Base-by-base conservation (phyloP, 805 yeast species). In the Sungouiella blattae region DNA sequence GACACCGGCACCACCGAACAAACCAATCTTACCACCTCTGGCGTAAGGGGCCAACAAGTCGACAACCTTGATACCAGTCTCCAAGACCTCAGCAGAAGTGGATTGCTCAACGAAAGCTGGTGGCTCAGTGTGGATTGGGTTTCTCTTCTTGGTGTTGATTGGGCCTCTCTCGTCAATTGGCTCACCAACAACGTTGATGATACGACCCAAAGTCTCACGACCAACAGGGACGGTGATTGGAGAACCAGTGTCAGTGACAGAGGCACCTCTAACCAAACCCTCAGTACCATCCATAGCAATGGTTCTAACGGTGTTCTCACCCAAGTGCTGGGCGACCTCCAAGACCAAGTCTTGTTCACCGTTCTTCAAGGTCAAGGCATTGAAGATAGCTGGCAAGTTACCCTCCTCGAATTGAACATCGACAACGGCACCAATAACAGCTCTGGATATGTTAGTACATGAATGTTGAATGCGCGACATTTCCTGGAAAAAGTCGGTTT, bases 1-100 rank as follows among this genome's bases (percentile, higher is more conserved):
- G 86, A 91, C 98, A 91, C 98, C 98, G 73, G 98, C 98, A 91
- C 98, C 98, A 80, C 98, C 98, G 85, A 91, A 91, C 67, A 91
- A 83, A 83, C 98, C 98, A 87, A 91, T 91, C 83, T 91, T 91
- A 87, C 98, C 98, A 87, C 98, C 98, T 87, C 97, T 88, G 68
- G 98, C 98, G 79, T 91, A 91, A 58, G 98, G 98, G 58, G 98
- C 98, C 56, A 91, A 81, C 67, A 91, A 79, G 71, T 91, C 98
- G 76, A 91, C 98, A 72, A 91, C 98, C 82, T 91, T 91, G 71
- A 91, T 91, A 87, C 98, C 97, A 52, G 98, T 91, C 78, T 89
- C 98, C 67, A 93, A 82, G 61, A 93, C 89, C 80, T 93, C 98
- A 51, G 98, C 98, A 55, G 81, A 73, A 59, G 98, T 93, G 49